Evolutionary conservation across 2,329 filamentous ascomycete genomes (phyloP), one percentile per base, ranked within the genome.

Genomic region (Aspergillus udagawae): DNA sequence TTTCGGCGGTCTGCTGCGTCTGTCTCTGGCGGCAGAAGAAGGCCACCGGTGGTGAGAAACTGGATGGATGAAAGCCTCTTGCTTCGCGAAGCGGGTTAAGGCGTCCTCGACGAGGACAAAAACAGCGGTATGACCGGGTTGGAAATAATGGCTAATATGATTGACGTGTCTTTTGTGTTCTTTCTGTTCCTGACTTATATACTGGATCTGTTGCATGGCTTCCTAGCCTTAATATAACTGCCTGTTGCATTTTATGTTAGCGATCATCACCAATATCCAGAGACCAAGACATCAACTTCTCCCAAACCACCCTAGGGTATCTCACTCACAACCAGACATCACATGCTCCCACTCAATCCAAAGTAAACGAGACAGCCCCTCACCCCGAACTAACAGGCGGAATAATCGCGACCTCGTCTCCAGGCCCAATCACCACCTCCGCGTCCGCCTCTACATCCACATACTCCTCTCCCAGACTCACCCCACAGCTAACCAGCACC

Each of bases 1-100:
- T 90, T 58, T 87, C 85, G 2, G 76, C 80, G 49, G 73, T 87
- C 51, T 80, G 83, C 49, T 82, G 80, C 29, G 73, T 79, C 55
- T 84, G 85, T 63, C 77, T 91, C 42, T 89, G 86, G 84, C 81
- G 83, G 61, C 81, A 83, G 65, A 77, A 81, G 67, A 83, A 83
- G 74, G 63, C 66, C 12, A 66, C 73, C 4, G 60, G 48, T 21
- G 56, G 60, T 44, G 61, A 67, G 42, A 64, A 66, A 35, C 10
- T 57, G 44, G 60, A 63, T 1, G 61, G 54, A 27, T 65, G 50
- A 52, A 38, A 4, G 32, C 5, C 32, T 32, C 29, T 17, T 35
- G 32, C 32, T 35, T 35, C 32, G 32, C 32, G 7, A 28, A 8
- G 27, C 2, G 27, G 27, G 8, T 1, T 8, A 29, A 29, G 28